A percentile compares a stretch with the other conserved stretches of the same genome.
phyloP scores from a whole-genome alignment of 106 monocot genomes.

The Acanthochlamys bracteata region DNA sequence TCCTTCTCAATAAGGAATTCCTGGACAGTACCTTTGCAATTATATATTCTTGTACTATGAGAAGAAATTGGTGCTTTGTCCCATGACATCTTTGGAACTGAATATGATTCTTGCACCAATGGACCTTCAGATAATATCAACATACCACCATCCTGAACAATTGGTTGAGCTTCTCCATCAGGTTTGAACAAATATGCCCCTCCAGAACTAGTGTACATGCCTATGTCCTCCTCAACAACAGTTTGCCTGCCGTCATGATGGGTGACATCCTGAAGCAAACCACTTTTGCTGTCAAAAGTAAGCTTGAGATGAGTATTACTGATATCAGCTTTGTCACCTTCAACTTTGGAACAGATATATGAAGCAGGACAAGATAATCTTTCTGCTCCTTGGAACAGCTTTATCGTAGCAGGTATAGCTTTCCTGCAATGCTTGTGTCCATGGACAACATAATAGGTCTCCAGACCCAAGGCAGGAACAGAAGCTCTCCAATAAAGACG shows the following conservation, averaged over 20 bases:
- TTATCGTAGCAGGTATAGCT: conserved; percentile 49
- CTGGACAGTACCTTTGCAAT: conserved; percentile 50
- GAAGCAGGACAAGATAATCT: conserved; percentile 50
- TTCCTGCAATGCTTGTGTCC: conserved; percentile 52
- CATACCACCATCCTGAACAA: conserved; percentile 48
- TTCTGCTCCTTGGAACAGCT: conserved; percentile 22
- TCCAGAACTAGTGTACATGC: conserved; percentile 69
- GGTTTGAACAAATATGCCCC: conserved; percentile 96
- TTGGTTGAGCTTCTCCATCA: conserved; percentile 53
- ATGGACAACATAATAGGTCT: conserved; percentile 66
- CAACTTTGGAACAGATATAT: conserved; percentile 71
- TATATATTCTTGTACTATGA: conserved; percentile 79
- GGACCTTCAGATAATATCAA: conserved; percentile 63
- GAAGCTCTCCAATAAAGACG: conserved; percentile 93
- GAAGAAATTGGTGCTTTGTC: conserved; percentile 54
- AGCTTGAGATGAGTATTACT: conserved; percentile 40
- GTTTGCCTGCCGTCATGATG: conserved; percentile 46
- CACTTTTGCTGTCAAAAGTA: conserved; percentile 57
- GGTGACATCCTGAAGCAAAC: conserved; percentile 47
- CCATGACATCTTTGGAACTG: conserved; percentile 67
- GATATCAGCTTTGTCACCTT: conserved; percentile 40
- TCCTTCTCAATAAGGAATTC: conserved; percentile 89
- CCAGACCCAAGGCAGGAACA: conserved; percentile 84
- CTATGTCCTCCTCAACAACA: conserved; percentile 65
- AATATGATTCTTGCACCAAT: conserved; percentile 63